phyloP scores from a whole-genome alignment of 1,139 yeast species.

The Magnusiomyces tetraspermus region DNA sequence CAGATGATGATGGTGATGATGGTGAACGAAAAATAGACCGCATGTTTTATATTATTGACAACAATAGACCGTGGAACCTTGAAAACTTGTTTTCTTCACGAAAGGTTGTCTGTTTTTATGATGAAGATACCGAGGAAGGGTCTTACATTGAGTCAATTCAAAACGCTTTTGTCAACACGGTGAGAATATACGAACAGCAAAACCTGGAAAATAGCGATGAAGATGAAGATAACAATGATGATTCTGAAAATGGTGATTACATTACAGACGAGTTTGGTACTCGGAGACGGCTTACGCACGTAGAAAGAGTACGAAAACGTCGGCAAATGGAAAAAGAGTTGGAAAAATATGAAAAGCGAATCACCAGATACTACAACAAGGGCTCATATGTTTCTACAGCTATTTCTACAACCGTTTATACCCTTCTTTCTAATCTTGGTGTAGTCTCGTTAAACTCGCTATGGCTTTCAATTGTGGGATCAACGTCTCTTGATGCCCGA shows the following conservation, averaged over 20 bases:
- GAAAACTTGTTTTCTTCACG: conserved; percentile 84
- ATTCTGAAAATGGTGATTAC: conserved; percentile 6
- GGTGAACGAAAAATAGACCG: no score
- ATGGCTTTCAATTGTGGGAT: conserved; percentile 87
- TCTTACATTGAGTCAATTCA: conserved; percentile 20
- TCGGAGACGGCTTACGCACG: conserved; percentile 15
- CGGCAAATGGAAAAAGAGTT: conserved; percentile 20
- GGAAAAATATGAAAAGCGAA: conserved; percentile 41
- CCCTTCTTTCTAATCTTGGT: conserved; percentile 69
- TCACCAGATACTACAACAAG: conserved; percentile 66
- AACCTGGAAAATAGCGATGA: conserved; percentile 16
- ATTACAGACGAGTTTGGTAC: conserved; percentile 10
- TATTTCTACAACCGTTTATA: conserved; percentile 68
- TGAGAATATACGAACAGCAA: conserved; percentile 22
- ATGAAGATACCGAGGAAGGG: conserved; percentile 50
- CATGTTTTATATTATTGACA: conserved; percentile 73
- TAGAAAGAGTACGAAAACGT: conserved; percentile 26
- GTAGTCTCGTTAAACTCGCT: conserved; percentile 60
- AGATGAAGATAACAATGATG: conserved; percentile 12
- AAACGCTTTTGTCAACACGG: conserved; percentile 2
- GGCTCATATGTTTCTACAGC: conserved; percentile 77
- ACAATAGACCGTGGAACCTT: conserved; percentile 93
- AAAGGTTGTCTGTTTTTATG: conserved; percentile 78
- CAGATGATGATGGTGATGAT: conserved; percentile 31
- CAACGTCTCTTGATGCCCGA: conserved; percentile 67